A percentile compares a stretch with the other conserved stretches of the same genome.
phyloP scores from a whole-genome alignment of 352 stramenopile species.

The Phytophthora syringae region DNA sequence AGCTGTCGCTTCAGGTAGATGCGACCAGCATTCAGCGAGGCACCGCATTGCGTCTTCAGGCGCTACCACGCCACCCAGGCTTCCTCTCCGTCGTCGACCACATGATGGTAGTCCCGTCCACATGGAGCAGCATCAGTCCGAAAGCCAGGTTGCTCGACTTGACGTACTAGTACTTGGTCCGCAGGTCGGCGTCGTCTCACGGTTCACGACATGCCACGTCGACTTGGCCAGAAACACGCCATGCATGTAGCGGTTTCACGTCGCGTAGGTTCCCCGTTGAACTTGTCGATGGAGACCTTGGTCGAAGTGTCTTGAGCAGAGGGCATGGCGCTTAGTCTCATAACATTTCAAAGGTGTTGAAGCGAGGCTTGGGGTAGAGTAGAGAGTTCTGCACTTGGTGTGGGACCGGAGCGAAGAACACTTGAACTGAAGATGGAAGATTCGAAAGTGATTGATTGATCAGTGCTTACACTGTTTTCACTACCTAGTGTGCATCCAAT shows the following conservation, averaged over 20 bases:
- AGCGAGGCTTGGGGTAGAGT: too few species aligned
- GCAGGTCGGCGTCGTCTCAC: conserved; percentile 16
- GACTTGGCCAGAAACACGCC: conserved; percentile 20
- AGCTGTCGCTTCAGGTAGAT: conserved; percentile 33
- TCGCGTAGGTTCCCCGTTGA: neutral
- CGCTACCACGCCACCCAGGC: conserved; percentile 27
- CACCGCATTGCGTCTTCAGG: conserved; percentile 13
- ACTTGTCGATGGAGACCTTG: too few species aligned
- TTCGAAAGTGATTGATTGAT: too few species aligned
- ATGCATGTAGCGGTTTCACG: conserved; percentile 18
- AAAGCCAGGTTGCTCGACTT: conserved; percentile 33
- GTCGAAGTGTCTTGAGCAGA: neutral
- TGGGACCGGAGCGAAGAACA: too few species aligned
- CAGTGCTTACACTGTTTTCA: too few species aligned
- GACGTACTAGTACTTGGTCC: conserved; percentile 26
- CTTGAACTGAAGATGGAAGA: too few species aligned
- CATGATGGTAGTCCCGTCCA: conserved; percentile 31
- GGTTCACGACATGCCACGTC: conserved; percentile 30
- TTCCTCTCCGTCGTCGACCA: conserved; percentile 31
- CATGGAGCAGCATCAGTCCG: conserved; percentile 35
- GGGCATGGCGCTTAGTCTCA: neutral
- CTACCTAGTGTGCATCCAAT: too few species aligned
- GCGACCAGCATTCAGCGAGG: conserved; percentile 24
- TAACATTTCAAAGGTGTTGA: too few species aligned
- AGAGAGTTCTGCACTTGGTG: too few species aligned